Evolutionary conservation across 2,329 filamentous ascomycete genomes (phyloP).

Genomic region (Lecanicillium sp.): DNA sequence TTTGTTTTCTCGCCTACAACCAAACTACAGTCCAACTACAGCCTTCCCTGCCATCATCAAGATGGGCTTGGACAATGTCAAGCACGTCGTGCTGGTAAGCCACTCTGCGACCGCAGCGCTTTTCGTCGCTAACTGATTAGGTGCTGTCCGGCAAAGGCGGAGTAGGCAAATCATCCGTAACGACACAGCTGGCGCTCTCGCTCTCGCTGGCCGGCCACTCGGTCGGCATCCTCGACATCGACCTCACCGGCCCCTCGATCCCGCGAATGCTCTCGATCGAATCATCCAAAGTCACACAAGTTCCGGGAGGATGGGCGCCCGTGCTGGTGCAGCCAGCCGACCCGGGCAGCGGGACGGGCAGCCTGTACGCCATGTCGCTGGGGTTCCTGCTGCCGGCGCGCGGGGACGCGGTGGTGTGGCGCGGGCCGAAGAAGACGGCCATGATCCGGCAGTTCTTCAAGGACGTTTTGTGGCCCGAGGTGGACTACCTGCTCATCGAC

Average conservation of each 20-base stretch:
- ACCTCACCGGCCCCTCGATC: conserved; percentile 93
- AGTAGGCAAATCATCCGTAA: conserved; percentile 97
- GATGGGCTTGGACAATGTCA: conserved; percentile 50
- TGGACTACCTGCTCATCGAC: conserved; percentile 92
- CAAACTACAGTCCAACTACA: too few relatives aligned
- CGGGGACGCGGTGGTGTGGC: conserved; percentile 92
- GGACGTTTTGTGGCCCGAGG: conserved; percentile 79
- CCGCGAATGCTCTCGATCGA: conserved; percentile 92
- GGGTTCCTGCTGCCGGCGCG: conserved; percentile 80
- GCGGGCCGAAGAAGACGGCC: conserved; percentile 96
- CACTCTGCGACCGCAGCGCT: not conserved
- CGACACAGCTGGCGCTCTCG: conserved; percentile 87
- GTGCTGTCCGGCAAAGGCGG: conserved; percentile 95
- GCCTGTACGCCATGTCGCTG: conserved; percentile 81
- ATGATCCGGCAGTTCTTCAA: conserved; percentile 97
- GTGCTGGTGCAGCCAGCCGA: conserved; percentile 70
- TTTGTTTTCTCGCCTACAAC: too few relatives aligned
- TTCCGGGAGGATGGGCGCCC: conserved; percentile 86
- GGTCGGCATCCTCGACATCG: conserved; percentile 92
- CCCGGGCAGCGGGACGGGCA: conserved; percentile 46
- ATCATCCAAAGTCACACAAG: conserved; percentile 81
- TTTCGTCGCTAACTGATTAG: too few relatives aligned
- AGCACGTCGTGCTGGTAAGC: conserved; percentile 69
- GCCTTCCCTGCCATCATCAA: conserved; percentile 24
- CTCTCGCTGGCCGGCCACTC: conserved; percentile 79